Evolutionary conservation across 257 asterid species (phyloP).

Genomic region (Eucommia ulmoides): DNA sequence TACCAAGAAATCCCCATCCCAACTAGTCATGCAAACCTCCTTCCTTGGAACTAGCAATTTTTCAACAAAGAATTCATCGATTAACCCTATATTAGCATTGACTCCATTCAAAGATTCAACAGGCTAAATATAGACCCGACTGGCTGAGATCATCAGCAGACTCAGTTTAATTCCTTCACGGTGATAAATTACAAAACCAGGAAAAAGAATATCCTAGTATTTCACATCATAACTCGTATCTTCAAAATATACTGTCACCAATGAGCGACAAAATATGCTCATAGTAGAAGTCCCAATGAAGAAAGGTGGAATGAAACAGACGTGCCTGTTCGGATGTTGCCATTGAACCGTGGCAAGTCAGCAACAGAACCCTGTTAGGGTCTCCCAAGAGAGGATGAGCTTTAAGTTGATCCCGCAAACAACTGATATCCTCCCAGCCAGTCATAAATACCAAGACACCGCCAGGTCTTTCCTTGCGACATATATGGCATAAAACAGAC

Average conservation of each 20-base stretch:
- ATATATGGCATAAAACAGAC: slow-evolving; percentile 86
- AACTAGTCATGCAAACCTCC: too few species aligned
- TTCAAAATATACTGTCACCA: neutral
- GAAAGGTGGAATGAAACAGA: slow-evolving; percentile 5
- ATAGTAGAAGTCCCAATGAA: neutral
- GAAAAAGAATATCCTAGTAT: neutral
- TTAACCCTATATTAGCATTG: too few species aligned
- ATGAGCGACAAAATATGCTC: neutral
- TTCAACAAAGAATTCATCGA: too few species aligned
- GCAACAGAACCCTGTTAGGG: slow-evolving; percentile 87
- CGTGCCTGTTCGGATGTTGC: slow-evolving; percentile 90
- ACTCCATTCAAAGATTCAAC: too few species aligned
- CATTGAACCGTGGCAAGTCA: slow-evolving; percentile 97
- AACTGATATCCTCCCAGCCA: slow-evolving; percentile 99
- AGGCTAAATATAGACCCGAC: too few species aligned
- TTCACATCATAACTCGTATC: neutral
- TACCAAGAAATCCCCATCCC: too few species aligned
- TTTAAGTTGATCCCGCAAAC: slow-evolving; percentile 86
- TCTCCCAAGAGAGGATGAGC: slow-evolving; percentile 98
- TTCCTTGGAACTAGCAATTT: too few species aligned
- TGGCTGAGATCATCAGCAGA: too few species aligned
- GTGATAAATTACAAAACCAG: too few species aligned
- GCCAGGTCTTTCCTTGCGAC: slow-evolving; percentile 95
- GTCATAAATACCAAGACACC: slow-evolving; percentile 94
- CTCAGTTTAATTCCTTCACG: too few species aligned